Evolutionary conservation across 106 monocot species (phyloP).

Genomic region (Apostasia shenzhenica): DNA sequence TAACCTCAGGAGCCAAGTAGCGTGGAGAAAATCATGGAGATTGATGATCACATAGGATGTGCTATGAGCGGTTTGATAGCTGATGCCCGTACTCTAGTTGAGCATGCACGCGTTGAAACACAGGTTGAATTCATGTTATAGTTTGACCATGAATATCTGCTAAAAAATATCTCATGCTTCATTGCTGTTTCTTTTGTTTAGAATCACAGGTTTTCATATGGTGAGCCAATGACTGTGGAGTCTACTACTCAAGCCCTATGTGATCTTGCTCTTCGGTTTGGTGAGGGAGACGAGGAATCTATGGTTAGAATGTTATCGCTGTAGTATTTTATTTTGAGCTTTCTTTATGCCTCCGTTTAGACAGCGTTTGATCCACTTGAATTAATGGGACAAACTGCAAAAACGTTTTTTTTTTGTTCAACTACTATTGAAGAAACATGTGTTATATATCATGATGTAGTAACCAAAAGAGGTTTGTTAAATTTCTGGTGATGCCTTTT

Average conservation of each 20-base stretch:
- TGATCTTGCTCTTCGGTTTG: constrained; percentile 71
- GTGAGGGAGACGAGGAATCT: constrained; percentile 68
- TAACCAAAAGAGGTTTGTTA: no score
- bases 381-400: neutral
- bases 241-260: constrained; percentile 65
- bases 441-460: no score
- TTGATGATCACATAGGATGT: constrained; percentile 71
- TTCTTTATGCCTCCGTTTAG: neutral
- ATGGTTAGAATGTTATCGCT: constrained; percentile 34
- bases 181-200: constrained; percentile 11
- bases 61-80: constrained; percentile 72
- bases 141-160: neutral
- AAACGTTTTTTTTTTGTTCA: neutral
- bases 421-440: no score
- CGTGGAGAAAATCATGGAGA: constrained; percentile 77
- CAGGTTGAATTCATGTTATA: constrained; percentile 24
- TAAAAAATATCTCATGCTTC: neutral
- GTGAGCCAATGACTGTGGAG: constrained; percentile 62
- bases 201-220: constrained; percentile 77
- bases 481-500: no score
- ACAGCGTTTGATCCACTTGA: neutral
- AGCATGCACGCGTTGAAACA: constrained; percentile 72
- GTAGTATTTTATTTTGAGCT: neutral
- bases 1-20: constrained; percentile 51
- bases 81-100: constrained; percentile 67